phyloP scores from a whole-genome alignment of 2,329 filamentous ascomycete genomes.

The Scorias spongiosa region DNA sequence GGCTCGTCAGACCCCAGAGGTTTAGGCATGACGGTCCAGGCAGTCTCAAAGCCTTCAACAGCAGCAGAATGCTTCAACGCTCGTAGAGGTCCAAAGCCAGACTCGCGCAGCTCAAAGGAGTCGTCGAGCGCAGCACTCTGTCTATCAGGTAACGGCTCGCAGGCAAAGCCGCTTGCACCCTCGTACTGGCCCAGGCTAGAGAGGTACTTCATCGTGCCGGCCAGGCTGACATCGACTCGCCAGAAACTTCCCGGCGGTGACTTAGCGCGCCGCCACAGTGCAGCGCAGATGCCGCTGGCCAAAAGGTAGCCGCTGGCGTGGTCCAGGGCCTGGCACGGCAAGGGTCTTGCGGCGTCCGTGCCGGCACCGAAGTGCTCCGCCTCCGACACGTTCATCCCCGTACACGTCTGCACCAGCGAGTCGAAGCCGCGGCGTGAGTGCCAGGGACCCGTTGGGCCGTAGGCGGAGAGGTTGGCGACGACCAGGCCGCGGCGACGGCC shows the following conservation, averaged over 20 bases:
- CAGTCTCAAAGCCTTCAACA: conserved; percentile 30
- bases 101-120: conserved; percentile 31
- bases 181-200: conserved; percentile 38
- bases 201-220: conserved; percentile 41
- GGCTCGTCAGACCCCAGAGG: conserved; percentile 33
- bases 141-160: conserved; percentile 12
- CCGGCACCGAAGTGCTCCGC: conserved; percentile 28
- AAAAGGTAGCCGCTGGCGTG: conserved; percentile 41
- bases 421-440: conserved; percentile 36
- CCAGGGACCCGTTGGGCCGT: conserved; percentile 35
- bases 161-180: conserved; percentile 29
- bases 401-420: conserved; percentile 40
- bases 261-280: conserved; percentile 31
- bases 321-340: conserved; percentile 42
- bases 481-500: conserved; percentile 30
- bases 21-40: conserved; percentile 39
- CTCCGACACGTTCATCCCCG: conserved; percentile 41
- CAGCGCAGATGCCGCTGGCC: conserved; percentile 37
- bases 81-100: conserved; percentile 32
- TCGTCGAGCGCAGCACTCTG: conserved; percentile 4
- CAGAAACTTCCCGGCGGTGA: conserved; percentile 31
- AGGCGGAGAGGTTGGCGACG: conserved; percentile 39
- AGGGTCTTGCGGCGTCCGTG: conserved; percentile 25
- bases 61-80: conserved; percentile 34
- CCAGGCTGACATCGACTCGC: conserved; percentile 40